These are phyloP conservation scores for Leccinum ponderosum DNA, from an alignment of 1,284 basidiomycete species.

Conservation along the genomic window DNA sequence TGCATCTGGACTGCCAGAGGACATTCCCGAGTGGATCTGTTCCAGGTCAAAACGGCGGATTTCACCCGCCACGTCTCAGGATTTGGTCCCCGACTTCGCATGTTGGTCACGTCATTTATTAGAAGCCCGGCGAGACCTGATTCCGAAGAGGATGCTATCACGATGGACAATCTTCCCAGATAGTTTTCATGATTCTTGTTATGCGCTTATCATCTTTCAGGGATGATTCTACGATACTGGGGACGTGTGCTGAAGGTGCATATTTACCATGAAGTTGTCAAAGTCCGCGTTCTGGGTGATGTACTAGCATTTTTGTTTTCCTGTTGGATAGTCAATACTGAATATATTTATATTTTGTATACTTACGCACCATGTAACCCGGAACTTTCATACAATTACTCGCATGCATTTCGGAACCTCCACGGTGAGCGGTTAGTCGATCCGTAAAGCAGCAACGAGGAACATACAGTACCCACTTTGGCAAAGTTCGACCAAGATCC, in stretches of 20 bases:
- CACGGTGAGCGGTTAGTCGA: background rate
- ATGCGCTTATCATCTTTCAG: background rate
- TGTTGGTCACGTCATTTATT: background rate
- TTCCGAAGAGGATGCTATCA: background rate
- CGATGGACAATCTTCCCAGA: background rate
- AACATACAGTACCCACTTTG: background rate
- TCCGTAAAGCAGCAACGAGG: background rate
- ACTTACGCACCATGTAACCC: background rate
- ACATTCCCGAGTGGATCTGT: background rate
- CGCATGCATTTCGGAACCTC: background rate
- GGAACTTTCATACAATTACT: background rate
- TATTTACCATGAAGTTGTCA: background rate
- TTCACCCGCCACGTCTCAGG: background rate
- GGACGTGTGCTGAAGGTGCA: background rate
- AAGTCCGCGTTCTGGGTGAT: background rate
- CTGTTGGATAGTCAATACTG: background rate
- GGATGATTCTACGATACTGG: background rate
- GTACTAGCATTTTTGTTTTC: background rate
- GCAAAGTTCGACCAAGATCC: background rate
- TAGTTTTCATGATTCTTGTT: background rate
- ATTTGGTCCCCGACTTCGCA: background rate
- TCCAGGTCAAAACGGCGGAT: background rate
- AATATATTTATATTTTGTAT: background rate
- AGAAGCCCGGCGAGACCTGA: background rate
- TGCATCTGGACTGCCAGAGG: slow-evolving; percentile 24